Base-by-base conservation (phyloP, 495 filamentous ascomycete genomes). In the Cercophora scortea region DNA sequence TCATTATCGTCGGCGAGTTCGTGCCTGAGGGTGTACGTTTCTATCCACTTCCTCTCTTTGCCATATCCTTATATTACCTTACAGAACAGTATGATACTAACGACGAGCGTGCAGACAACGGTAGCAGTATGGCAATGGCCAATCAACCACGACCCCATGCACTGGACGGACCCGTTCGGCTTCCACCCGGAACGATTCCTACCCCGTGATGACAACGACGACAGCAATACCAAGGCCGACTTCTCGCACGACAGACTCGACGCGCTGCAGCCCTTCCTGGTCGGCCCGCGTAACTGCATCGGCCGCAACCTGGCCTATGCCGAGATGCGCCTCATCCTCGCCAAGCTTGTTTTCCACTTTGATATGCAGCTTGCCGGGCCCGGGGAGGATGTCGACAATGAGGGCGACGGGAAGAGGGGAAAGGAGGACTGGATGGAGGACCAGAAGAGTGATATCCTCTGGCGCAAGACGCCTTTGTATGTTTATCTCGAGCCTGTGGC, bases 141-240 rank as follows among this genome's bases (percentile, higher is more conserved):
- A 5, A 45, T 73, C 0, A 71, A 73, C 54, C 72, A 73, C 54
- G 60, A 67, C n/a, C 19, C 47, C 8, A 39, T 61, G 10, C 69
- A 76, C 57, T 85, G 77, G 60, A 65, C 52, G 0, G 60, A 73
- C 36, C 73, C 80, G 0, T 63, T 69, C 36, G 52, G 55, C 12
- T 82, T 72, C 54, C 53, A 69, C 17, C 78, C 78, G 0, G 78
- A 82, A 52, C 67, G 77, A 13, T 82, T 71, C 52, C 40, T 78
- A 8, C 63, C 60, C 0, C 61, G 71, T 41, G 38, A 58, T 7
- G 25, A 25, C 25, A 25, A 25, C 25, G 5, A 5, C 25, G 5
- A 25, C 25, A 25, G 5, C n/a, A n/a, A n/a, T n/a, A n/a, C n/a
- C n/a, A n/a, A n/a, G n/a, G 51, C 56, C 6, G 8, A 18, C 11